Conservation (phyloP, 2,329 filamentous ascomycete genomes). For the Fusarium metavorans region DNA sequence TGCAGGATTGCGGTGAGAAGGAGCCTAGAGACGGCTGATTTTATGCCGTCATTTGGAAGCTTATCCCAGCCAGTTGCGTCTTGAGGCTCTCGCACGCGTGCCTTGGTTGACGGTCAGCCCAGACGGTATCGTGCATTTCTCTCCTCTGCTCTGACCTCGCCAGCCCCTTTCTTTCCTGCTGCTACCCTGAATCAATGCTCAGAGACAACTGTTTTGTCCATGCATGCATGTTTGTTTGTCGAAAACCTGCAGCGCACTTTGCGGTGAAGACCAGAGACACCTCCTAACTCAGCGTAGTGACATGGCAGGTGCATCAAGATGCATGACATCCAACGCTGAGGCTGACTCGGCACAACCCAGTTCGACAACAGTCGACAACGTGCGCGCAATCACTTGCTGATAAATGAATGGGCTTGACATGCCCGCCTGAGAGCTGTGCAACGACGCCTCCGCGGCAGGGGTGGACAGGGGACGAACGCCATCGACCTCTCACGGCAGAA, state of each 20-base stretch:
- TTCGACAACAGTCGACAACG: slow-evolving; percentile 2
- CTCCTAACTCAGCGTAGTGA: background rate
- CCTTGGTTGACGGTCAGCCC: background rate
- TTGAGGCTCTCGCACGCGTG: background rate
- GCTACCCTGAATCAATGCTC: slow-evolving; percentile 9
- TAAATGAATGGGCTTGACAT: slow-evolving; percentile 13
- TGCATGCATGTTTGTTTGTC: slow-evolving; percentile 22
- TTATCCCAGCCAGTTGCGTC: background rate
- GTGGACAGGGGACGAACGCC: slow-evolving; percentile 34
- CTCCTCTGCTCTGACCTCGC: background rate
- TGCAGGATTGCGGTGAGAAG: slow-evolving; percentile 10
- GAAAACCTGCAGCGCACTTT: slow-evolving; percentile 24
- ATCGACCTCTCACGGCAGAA: slow-evolving; percentile 40
- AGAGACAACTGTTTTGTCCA: slow-evolving; percentile 22
- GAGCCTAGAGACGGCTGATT: background rate
- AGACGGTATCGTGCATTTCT: slow-evolving; percentile 32
- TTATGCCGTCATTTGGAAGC: slow-evolving; percentile 9
- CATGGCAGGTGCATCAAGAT: slow-evolving; percentile 10
- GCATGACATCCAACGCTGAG: slow-evolving; percentile 19
- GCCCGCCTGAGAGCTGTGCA: slow-evolving; percentile 11
- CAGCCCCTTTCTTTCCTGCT: slow-evolving; percentile 1
- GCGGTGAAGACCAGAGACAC: slow-evolving; percentile 38
- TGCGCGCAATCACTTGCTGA: slow-evolving; percentile 8
- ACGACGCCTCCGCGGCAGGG: slow-evolving; percentile 29
- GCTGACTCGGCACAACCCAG: slow-evolving; percentile 21